phyloP scores from a whole-genome alignment of 768 basidiomycete genomes.

The Fomitopsis serialis region DNA sequence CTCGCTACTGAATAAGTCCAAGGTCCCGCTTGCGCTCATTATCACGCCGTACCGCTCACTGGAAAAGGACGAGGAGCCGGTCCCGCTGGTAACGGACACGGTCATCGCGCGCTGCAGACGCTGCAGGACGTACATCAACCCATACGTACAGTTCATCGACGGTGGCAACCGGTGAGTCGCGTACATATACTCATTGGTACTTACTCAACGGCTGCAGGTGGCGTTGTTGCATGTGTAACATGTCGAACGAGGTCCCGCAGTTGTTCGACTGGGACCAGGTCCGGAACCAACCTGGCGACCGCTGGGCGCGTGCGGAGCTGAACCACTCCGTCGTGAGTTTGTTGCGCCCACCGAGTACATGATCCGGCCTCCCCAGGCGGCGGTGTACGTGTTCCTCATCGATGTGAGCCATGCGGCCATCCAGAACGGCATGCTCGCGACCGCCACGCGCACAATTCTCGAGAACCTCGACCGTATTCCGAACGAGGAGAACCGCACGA shows the following conservation, averaged over 20 bases:
- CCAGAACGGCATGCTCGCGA: constrained; percentile 97
- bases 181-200: background rate
- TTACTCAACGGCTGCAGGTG: constrained; percentile 50
- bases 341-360: constrained; percentile 99
- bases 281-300: constrained; percentile 89
- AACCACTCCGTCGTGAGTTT: constrained; percentile 95
- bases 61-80: constrained; percentile 75
- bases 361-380: constrained; percentile 97
- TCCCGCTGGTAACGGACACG: constrained; percentile 89
- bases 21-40: constrained; percentile 84
- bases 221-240: constrained; percentile 99
- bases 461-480: constrained; percentile 95
- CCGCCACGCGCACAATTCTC: constrained; percentile 92
- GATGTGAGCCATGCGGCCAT: constrained; percentile 93
- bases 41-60: constrained; percentile 87
- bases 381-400: constrained; percentile 94
- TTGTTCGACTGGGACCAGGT: constrained; percentile 98
- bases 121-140: constrained; percentile 96
- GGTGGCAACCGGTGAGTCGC: constrained; percentile 78
- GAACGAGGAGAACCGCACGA: constrained; percentile 89
- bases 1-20: constrained; percentile 81
- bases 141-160: constrained; percentile 96
- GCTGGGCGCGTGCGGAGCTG: constrained; percentile 91
- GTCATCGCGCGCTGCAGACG: constrained; percentile 95
- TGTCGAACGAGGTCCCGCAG: constrained; percentile 98